Base-by-base conservation (phyloP, 2,329 filamentous ascomycete species). In the Curvularia verruculosa region DNA sequence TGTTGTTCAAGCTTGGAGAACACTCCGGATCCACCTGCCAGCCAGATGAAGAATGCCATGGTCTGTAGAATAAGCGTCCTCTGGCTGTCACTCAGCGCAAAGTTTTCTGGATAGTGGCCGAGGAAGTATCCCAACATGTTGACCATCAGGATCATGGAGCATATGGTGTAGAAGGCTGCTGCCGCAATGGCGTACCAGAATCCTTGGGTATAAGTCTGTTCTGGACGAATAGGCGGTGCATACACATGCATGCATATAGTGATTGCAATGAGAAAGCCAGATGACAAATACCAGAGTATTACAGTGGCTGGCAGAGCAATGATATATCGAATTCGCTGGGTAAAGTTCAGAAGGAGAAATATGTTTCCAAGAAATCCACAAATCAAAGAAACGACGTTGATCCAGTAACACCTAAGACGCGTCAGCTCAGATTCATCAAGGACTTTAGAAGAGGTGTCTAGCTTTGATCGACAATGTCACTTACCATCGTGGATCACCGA, bases 1-100 rank as follows among this genome's bases (percentile, higher is more conserved):
- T 69, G 59, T 3, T 57, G 67, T 56, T 96, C 89, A 3, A 95
- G 83, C 1, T 80, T 80, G 5, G 86, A 85, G 70, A 95, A 96
- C 0, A 96, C 78, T 0, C 88, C 84, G 0, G 89, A 91, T 0
- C 93, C 93, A 2, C 92, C 77, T 0, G 90, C 86, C 0, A 97
- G 80, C 81, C 95, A 96, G 46, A 91, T 78, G 49, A 96, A 87
- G 70, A 96, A 91, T 53, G 90, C 80, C 76, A 96, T 96, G 1
- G 92, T 96, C 76, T 97, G 93, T 26, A 96, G 78, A 81, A 97
- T 96, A 21, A 97, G 80, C 0, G 91, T 96, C 9, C 93, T 85
- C 75, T 97, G 93, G 59, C 89, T 89, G 51, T 88, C 85, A 0
- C 89, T 93, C 23, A 96, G 81, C 3, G 83, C 80, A 65, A 96